A percentile compares a stretch with the other conserved stretches of the same genome.
phyloP scores from a whole-genome alignment of 306 rosid species.

The Cicer yamashitae region DNA sequence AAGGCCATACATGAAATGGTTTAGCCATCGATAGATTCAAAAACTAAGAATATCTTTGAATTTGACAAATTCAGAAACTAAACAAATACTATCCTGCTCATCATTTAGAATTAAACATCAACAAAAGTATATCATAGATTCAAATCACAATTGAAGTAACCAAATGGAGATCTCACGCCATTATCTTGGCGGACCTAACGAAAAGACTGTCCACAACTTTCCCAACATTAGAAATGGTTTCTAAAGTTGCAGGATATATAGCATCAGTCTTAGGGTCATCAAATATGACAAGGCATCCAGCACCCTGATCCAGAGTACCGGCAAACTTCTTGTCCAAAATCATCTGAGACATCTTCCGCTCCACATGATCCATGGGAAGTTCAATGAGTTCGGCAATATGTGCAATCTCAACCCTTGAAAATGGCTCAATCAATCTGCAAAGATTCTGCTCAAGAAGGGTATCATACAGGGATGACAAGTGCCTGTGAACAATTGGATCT shows the following conservation, averaged over 20 bases:
- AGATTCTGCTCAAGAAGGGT: slow-evolving; percentile 93
- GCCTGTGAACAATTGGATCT: slow-evolving; percentile 96
- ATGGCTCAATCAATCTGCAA: slow-evolving; percentile 95
- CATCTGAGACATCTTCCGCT: slow-evolving; percentile 67
- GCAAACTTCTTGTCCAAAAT: slow-evolving; percentile 69
- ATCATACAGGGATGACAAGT: slow-evolving; percentile 85
- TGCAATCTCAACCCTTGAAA: slow-evolving; percentile 91
- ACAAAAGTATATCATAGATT: background rate
- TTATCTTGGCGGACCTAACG: slow-evolving; percentile 91
- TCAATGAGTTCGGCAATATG: slow-evolving; percentile 89
- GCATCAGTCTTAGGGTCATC: slow-evolving; percentile 64
- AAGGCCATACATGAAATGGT: slow-evolving; percentile 1
- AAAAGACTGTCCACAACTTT: slow-evolving; percentile 95
- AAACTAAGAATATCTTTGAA: background rate
- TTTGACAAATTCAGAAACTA: slow-evolving; percentile 26
- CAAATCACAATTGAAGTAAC: slow-evolving; percentile 19
- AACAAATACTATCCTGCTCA: slow-evolving; percentile 3
- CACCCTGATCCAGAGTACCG: slow-evolving; percentile 97
- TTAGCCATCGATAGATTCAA: slow-evolving; percentile 11
- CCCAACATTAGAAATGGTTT: slow-evolving; percentile 83
- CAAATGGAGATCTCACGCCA: slow-evolving; percentile 58
- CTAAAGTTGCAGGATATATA: slow-evolving; percentile 71
- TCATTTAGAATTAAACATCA: background rate
- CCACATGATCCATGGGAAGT: slow-evolving; percentile 69
- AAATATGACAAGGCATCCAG: slow-evolving; percentile 67